Evolutionary conservation across 2,329 filamentous ascomycete genomes (phyloP).

Genomic region (Fusarium guadeloupense): DNA sequence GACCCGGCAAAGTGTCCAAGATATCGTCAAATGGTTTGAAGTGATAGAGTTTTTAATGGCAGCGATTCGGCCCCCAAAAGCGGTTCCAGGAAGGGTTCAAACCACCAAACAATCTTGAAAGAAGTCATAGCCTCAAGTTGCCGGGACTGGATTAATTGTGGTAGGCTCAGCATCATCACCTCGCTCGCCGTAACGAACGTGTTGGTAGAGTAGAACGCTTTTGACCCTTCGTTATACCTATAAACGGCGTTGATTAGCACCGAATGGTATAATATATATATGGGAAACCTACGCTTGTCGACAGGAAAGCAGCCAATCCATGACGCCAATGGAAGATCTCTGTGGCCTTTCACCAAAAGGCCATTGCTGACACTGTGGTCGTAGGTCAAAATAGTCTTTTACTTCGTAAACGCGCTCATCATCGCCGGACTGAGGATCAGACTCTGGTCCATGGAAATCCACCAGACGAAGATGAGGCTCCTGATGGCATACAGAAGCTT

Average conservation of each 20-base stretch:
- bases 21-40: too few species aligned
- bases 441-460: background rate
- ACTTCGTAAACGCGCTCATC: slow-evolving; percentile 22
- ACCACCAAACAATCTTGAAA: slow-evolving; percentile 41
- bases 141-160: slow-evolving; percentile 33
- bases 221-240: slow-evolving; percentile 45
- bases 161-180: slow-evolving; percentile 26
- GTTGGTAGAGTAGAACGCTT: slow-evolving; percentile 46
- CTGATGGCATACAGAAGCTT: slow-evolving; percentile 42
- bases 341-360: slow-evolving; percentile 24
- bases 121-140: slow-evolving; percentile 34
- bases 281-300: slow-evolving; percentile 43
- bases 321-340: slow-evolving; percentile 39
- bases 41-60: too few species aligned
- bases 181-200: slow-evolving; percentile 37
- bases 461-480: background rate
- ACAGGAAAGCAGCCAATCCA: slow-evolving; percentile 47
- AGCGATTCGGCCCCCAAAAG: too few species aligned
- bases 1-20: slow-evolving; percentile 21
- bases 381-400: background rate
- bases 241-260: background rate
- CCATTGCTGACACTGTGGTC: slow-evolving; percentile 33
- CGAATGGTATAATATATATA: too few species aligned
- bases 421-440: slow-evolving; percentile 5
- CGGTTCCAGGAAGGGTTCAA: slow-evolving; percentile 30